Conservation (phyloP, 2,329 filamentous ascomycete genomes). For the Atkinsonella texensis region DNA sequence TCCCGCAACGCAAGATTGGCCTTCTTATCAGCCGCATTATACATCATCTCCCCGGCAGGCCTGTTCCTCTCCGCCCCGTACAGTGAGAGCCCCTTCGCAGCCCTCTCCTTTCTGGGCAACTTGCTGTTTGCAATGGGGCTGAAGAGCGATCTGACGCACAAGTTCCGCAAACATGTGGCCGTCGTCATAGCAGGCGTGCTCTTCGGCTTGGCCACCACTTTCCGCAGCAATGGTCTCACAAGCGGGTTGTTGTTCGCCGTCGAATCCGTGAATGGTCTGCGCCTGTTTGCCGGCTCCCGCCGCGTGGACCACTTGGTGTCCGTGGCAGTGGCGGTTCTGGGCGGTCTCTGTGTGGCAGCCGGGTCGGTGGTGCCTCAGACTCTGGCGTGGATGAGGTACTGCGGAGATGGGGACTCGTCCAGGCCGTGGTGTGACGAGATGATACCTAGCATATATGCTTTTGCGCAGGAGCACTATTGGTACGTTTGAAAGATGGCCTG, state of each 20-base stretch:
- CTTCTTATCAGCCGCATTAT: slow-evolving; percentile 58
- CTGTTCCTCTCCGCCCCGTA: slow-evolving; percentile 84
- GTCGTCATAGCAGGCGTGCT: slow-evolving; percentile 51
- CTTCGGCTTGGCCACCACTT: slow-evolving; percentile 61
- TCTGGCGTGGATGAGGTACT: slow-evolving; percentile 64
- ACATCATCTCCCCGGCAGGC: slow-evolving; percentile 78
- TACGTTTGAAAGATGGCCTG: slow-evolving; percentile 31
- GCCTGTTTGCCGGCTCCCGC: slow-evolving; percentile 14
- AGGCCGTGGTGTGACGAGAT: slow-evolving; percentile 63
- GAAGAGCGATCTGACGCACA: slow-evolving; percentile 12
- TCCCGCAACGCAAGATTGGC: slow-evolving; percentile 42
- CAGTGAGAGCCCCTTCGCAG: slow-evolving; percentile 66
- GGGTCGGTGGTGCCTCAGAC: slow-evolving; percentile 64
- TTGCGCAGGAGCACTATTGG: slow-evolving; percentile 87
- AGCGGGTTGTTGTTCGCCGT: slow-evolving; percentile 66
- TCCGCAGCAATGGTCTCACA: slow-evolving; percentile 79
- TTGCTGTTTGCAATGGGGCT: slow-evolving; percentile 50
- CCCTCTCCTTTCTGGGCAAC: slow-evolving; percentile 64
- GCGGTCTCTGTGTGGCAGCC: slow-evolving; percentile 53
- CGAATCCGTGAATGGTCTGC: slow-evolving; percentile 34
- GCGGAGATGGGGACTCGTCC: slow-evolving; percentile 23
- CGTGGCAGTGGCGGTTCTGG: slow-evolving; percentile 46
- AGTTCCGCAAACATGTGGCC: slow-evolving; percentile 29
- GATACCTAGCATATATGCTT: slow-evolving; percentile 83
- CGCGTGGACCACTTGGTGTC: slow-evolving; percentile 33